phyloP scores from a whole-genome alignment of 768 basidiomycete species.

The Hypholoma sublateritium region DNA sequence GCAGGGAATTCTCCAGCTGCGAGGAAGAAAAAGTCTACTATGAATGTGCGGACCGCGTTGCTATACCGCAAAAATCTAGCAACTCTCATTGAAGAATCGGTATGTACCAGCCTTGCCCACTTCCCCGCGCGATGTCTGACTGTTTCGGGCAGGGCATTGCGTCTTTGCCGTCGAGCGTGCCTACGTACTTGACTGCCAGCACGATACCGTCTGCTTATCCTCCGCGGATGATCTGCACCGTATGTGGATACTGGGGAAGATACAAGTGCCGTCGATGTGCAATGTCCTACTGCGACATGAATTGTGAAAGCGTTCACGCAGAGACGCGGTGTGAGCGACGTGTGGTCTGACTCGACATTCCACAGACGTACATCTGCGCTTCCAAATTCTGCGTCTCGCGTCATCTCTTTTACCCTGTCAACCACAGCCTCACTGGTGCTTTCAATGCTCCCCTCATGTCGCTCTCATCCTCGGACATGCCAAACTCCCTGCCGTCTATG shows the following conservation, averaged over 20 bases:
- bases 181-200: constrained; percentile 72
- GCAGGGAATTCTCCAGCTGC: constrained; percentile 48
- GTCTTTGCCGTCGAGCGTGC: constrained; percentile 46
- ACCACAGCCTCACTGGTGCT: no score
- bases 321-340: constrained; percentile 83
- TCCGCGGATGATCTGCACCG: constrained; percentile 74
- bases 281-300: constrained; percentile 72
- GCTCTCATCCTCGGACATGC: no score
- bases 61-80: constrained; percentile 81
- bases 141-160: constrained; percentile 51
- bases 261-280: constrained; percentile 81
- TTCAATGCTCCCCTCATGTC: no score
- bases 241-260: constrained; percentile 82
- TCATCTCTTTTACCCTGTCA: no score
- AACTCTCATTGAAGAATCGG: constrained; percentile 77
- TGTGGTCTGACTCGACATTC: constrained; percentile 24
- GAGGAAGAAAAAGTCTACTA: constrained; percentile 76
- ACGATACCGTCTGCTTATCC: constrained; percentile 63
- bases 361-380: not conserved
- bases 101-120: constrained; percentile 34
- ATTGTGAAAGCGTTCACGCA: constrained; percentile 70
- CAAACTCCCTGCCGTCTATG: no score
- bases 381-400: no score
- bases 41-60: constrained; percentile 77
- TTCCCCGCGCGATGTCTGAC: constrained; percentile 1